Evolutionary conservation across 108 stramenopile genomes (phyloP).

Genomic region (Conticribra weissflogii): DNA sequence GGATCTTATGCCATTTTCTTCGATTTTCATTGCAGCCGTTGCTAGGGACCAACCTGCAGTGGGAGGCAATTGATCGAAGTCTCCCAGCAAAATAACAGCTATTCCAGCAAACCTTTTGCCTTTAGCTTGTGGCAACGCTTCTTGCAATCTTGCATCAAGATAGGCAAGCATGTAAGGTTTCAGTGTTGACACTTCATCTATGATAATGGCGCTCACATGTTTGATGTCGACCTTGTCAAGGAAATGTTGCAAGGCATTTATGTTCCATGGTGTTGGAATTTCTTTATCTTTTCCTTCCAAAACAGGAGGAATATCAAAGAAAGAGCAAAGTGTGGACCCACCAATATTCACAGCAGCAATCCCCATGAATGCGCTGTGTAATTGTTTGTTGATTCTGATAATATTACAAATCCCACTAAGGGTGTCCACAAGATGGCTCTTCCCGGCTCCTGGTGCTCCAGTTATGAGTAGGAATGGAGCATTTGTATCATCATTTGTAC

Average conservation of each 20-base stretch:
- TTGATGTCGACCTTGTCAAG: background rate
- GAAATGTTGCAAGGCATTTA: background rate
- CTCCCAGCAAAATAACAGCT: background rate
- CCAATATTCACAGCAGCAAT: background rate
- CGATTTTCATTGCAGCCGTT: constrained; percentile 1
- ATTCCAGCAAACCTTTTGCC: constrained; percentile 1
- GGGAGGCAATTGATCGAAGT: constrained; percentile 2
- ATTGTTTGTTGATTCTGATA: background rate
- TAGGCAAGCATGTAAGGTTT: background rate
- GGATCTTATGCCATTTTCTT: too few relatives aligned
- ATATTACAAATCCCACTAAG: background rate
- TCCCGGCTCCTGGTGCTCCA: constrained; percentile 3
- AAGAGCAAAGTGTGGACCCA: background rate
- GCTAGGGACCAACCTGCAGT: background rate
- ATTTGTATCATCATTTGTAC: background rate
- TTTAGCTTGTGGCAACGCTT: background rate
- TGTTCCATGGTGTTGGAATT: background rate
- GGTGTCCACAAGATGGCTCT: background rate
- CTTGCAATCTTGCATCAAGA: background rate
- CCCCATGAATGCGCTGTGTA: background rate
- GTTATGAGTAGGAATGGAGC: constrained; percentile 3
- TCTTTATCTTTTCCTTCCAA: background rate
- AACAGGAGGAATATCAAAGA: background rate
- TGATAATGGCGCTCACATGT: background rate
- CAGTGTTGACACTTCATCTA: constrained; percentile 2